Evolutionary conservation across 2,329 filamentous ascomycete species (phyloP).

Genomic region (Penicillium capsulatum): DNA sequence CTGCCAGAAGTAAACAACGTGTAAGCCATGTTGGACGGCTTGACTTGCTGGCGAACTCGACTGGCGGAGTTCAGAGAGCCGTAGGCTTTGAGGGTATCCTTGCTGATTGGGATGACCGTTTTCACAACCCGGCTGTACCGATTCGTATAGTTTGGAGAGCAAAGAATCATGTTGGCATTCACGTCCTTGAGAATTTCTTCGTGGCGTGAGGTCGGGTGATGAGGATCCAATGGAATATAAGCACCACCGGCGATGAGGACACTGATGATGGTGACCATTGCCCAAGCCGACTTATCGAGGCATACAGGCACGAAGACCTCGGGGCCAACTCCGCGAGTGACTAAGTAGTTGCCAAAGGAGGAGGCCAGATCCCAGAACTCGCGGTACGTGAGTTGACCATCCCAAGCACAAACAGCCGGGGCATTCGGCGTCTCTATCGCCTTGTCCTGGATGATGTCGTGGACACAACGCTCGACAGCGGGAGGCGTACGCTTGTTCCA

Average conservation of each 20-base stretch:
- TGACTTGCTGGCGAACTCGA: slow-evolving; percentile 5
- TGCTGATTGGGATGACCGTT: slow-evolving; percentile 32
- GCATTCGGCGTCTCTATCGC: slow-evolving; percentile 24
- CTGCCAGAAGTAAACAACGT: slow-evolving; percentile 38
- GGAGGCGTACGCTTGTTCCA: slow-evolving; percentile 31
- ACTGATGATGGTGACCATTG: slow-evolving; percentile 31
- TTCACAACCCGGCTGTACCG: slow-evolving; percentile 29
- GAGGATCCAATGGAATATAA: slow-evolving; percentile 34
- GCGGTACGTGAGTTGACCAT: slow-evolving; percentile 32
- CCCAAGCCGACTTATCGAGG: slow-evolving; percentile 35
- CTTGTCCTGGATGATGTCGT: slow-evolving; percentile 32
- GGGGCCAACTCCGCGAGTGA: slow-evolving; percentile 30
- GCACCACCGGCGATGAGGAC: slow-evolving; percentile 34
- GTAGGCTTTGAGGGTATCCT: slow-evolving; percentile 29
- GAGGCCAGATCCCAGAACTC: slow-evolving; percentile 30
- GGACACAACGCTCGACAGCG: slow-evolving; percentile 28
- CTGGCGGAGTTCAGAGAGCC: slow-evolving; percentile 14
- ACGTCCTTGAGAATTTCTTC: slow-evolving; percentile 32
- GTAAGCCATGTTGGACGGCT: slow-evolving; percentile 31
- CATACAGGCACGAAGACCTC: slow-evolving; percentile 34
- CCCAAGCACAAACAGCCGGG: slow-evolving; percentile 35
- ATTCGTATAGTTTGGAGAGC: slow-evolving; percentile 30
- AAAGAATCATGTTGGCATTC: slow-evolving; percentile 31
- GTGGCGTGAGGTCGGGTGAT: slow-evolving; percentile 33
- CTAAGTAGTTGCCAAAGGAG: slow-evolving; percentile 29